These are phyloP conservation scores for Calonectria henricotiae DNA, from an alignment of 2,329 filamentous ascomycete species.

Conservation along the genomic window DNA sequence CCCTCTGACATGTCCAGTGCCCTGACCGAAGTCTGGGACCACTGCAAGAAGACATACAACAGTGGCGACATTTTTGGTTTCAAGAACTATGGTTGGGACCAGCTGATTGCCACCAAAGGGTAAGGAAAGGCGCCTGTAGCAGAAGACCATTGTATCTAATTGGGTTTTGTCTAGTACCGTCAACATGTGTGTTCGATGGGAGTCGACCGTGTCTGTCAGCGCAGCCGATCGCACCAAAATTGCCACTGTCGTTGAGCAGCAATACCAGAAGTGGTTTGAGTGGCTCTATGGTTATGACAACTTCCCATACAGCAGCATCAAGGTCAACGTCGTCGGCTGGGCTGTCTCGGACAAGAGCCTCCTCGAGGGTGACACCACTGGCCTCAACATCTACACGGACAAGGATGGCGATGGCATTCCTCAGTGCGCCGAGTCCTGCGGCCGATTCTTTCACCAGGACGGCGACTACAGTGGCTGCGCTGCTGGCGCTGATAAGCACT, in stretches of 20 bases:
- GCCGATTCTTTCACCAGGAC: slow-evolving; percentile 63
- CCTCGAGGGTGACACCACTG: slow-evolving; percentile 57
- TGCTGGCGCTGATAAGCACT: slow-evolving; percentile 57
- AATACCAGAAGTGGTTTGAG: slow-evolving; percentile 62
- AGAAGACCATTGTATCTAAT: neutral
- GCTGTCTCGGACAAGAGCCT: slow-evolving; percentile 59
- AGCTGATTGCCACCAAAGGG: slow-evolving; percentile 54
- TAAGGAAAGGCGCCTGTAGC: slow-evolving; percentile 36
- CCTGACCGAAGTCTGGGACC: slow-evolving; percentile 44
- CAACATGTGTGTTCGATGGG: slow-evolving; percentile 63
- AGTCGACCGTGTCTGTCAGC: slow-evolving; percentile 57
- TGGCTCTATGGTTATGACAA: slow-evolving; percentile 62
- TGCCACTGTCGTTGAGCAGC: slow-evolving; percentile 54
- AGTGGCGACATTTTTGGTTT: slow-evolving; percentile 42
- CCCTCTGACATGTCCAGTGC: slow-evolving; percentile 36
- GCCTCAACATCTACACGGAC: slow-evolving; percentile 61
- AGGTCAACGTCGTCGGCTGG: slow-evolving; percentile 61
- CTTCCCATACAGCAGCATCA: slow-evolving; percentile 61
- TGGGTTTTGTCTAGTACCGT: slow-evolving; percentile 32
- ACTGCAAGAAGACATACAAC: slow-evolving; percentile 41
- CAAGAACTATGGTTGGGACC: slow-evolving; percentile 56
- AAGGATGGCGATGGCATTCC: slow-evolving; percentile 60
- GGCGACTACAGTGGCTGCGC: slow-evolving; percentile 61
- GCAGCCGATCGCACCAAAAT: slow-evolving; percentile 59
- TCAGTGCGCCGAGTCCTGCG: slow-evolving; percentile 59